Evolutionary conservation across 495 filamentous ascomycete genomes (phyloP).

Genomic region (Aspergillus nidulans): DNA sequence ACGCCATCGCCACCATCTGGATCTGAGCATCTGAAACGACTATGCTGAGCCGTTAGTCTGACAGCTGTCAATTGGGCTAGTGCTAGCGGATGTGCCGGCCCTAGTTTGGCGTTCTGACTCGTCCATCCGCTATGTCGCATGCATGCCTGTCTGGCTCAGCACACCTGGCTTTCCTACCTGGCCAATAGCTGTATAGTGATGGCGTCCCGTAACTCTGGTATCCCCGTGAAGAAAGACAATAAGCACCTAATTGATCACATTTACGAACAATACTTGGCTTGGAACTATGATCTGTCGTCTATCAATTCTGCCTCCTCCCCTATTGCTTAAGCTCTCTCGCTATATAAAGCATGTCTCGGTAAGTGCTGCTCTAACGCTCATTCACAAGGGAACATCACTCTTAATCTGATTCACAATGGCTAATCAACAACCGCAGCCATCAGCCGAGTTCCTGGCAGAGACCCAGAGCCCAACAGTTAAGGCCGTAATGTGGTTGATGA

Average conservation of each 20-base stretch:
- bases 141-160: not conserved
- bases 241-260: not conserved
- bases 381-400: not conserved
- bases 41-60: not conserved
- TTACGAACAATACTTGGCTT: too few species aligned
- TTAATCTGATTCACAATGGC: not conserved
- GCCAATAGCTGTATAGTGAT: not conserved
- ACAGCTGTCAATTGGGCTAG: not conserved
- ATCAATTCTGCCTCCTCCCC: not conserved
- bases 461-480: constrained; percentile 16
- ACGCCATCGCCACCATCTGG: not conserved
- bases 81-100: not conserved
- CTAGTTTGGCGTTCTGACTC: not conserved
- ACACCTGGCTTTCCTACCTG: not conserved
- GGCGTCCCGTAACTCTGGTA: not conserved
- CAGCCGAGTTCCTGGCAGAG: constrained; percentile 4
- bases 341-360: constrained; percentile 1
- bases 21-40: not conserved
- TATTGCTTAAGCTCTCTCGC: not conserved
- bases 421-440: not conserved
- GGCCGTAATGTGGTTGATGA: constrained; percentile 28
- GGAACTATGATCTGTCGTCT: not conserved
- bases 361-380: not conserved
- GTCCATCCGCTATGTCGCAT: not conserved
- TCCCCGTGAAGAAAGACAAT: not conserved